Evolutionary conservation across 129 eudicot genomes (phyloP), one percentile per base, ranked within the genome.

Genomic region (sunflower (Helianthus annuus)): DNA sequence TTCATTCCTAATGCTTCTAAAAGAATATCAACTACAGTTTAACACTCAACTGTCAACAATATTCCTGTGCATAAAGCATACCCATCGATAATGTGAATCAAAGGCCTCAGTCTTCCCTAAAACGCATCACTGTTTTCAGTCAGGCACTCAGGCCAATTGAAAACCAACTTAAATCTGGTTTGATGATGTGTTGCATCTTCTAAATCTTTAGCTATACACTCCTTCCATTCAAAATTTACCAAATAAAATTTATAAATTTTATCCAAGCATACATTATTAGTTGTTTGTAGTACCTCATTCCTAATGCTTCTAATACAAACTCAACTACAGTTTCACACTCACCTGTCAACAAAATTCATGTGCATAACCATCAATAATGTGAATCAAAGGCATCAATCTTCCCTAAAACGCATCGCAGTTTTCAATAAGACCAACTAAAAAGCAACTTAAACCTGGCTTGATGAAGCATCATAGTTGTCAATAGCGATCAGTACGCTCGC

Each of bases 261-360:
- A 63, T 7, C n/a, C 68, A 63, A 34, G 29, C 48, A 38, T 63
- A n/a, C 67, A 34, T 62, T n/a, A 10, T 9, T 62, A 4, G 2
- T 13, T 15, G 45, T 34, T 60, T 16, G n/a, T 19, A 22, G 42
- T 71, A 58, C 58, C 46, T 60, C 73, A 69, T 32, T 56, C 39
- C 51, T 67, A 48, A 73, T 62, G 62, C 69, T 75, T 54, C 38
- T 53, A 40, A 65, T 24, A 42, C 27, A 29, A 76, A 45, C 52
- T 56, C 61, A 45, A 56, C 61, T 56, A 34, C n/a, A 49, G 36
- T n/a, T 69, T 53, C 70, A 51, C 48, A 70, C 42, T 68, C 76
- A 42, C 57, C 48, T 32, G 42, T 38, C 68, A 62, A 70, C 57
- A 70, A 51, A 42, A 61, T 52, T 44, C 29, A 10, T 60, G n/a